These are phyloP conservation scores for Fusarium pseudocircinatum DNA, from an alignment of 2,329 filamentous ascomycete species.

Conservation along the genomic window DNA sequence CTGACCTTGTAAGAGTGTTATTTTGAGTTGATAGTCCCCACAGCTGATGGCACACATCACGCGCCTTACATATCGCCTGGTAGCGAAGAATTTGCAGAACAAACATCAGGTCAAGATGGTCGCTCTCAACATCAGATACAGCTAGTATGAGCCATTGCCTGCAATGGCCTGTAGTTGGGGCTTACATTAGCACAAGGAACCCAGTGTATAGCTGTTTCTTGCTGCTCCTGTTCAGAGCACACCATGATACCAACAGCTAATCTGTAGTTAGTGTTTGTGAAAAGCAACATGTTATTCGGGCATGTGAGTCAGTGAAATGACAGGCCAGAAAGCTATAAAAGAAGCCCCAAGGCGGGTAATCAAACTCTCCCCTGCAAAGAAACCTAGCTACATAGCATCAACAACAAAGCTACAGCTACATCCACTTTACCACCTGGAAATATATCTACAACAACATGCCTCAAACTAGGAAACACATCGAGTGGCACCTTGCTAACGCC, in stretches of 20 bases:
- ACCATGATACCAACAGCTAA: not conserved
- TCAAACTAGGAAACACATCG: fast-evolving
- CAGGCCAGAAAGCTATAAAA: not conserved
- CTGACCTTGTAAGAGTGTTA: not conserved
- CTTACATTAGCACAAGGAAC: too few species aligned
- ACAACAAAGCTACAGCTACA: not conserved
- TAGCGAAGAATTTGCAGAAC: not conserved
- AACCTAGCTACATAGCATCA: not conserved
- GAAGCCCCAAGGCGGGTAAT: fast-evolving
- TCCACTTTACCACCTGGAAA: not conserved
- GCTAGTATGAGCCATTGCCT: not conserved
- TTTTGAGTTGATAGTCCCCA: not conserved
- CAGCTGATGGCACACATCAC: not conserved
- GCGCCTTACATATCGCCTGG: not conserved
- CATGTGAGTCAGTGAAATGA: not conserved
- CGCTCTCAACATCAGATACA: not conserved
- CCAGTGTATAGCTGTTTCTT: too few species aligned
- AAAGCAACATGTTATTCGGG: not conserved
- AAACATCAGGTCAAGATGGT: not conserved
- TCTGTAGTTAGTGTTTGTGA: not conserved
- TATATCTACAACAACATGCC: not conserved
- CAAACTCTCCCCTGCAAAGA: not conserved
- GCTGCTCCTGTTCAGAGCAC: not conserved
- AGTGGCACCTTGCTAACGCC: not conserved
- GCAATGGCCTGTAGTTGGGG: not conserved